Evolutionary conservation across 73 alveolate genomes (phyloP).

Genomic region (Vitrella brassicaformis): DNA sequence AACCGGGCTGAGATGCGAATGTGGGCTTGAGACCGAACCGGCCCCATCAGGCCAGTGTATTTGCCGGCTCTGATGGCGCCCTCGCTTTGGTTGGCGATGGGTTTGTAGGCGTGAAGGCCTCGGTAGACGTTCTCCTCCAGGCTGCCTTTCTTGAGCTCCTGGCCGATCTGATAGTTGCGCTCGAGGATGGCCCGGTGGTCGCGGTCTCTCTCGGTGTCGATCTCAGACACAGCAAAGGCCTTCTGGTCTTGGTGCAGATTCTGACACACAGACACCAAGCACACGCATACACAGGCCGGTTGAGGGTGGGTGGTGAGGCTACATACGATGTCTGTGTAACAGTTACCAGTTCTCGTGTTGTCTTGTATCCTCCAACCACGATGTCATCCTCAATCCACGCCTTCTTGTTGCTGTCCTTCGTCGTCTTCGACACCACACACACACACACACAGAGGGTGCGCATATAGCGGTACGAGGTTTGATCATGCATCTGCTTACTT

Average conservation of each 20-base stretch:
- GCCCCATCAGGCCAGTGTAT: neutral
- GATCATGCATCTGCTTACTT: no score
- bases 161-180: neutral
- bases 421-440: no score
- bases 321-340: no score
- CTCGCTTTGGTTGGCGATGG: neutral
- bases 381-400: no score
- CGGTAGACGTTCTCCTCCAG: neutral
- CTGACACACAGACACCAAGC: no score
- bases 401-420: no score
- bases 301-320: no score
- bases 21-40: neutral
- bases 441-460: no score
- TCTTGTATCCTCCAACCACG: no score
- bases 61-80: neutral
- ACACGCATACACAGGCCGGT: no score
- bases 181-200: neutral
- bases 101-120: neutral
- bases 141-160: neutral
- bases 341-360: no score
- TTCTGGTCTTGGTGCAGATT: neutral
- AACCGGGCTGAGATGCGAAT: constrained; percentile 1
- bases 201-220: neutral
- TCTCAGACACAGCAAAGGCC: neutral
- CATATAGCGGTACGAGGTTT: no score